Evolutionary conservation across 2,329 filamentous ascomycete genomes (phyloP), one percentile per base, ranked within the genome.

Genomic region (Pseudogymnoascus sp.): DNA sequence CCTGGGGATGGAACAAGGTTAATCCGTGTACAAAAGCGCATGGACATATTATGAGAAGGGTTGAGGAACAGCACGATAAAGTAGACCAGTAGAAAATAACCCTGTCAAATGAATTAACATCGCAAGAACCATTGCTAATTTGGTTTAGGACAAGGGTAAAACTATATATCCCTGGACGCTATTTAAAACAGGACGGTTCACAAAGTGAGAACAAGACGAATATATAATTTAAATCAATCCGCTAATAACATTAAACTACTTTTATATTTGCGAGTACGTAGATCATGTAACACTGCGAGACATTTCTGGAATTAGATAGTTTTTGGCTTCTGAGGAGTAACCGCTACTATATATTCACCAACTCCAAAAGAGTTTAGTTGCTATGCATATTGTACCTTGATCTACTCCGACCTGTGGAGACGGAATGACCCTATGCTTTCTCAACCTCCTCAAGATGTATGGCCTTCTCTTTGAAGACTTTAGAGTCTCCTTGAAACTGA

Each of bases 401-500:
- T 51, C 21, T 51, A 28, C 21, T 8, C 6, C 14, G 45, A 16
- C 23, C 45, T 10, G n/a, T 51, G 23, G 21, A 51, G 3, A 8
- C 23, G 5, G 23, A 28, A 28, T 28, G 34, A 76, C 74, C 3
- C 72, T 43, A 21, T 76, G 67, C 67, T 76, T 75, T 61, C 77
- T 69, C 28, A 16, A 34, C 51, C 25, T 57, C 25, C 25, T 57
- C 51, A 28, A 28, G 13, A 34, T 57, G n/a, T 61, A 77, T 75
- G 13, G 75, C 76, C 28, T 71, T 72, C 74, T 75, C 76, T n/a
- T 74, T 64, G 61, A 57, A 57, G 2, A 65, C 61, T 19, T 16
- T 31, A 57, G 51, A 57, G 8, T 57, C 51, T 34, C 51, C 51
- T 34, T 57, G 51, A 2, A 57, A 57, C 90, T 73, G 95, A 96